Evolutionary conservation across 768 basidiomycete genomes (phyloP), one percentile per base, ranked within the genome.

Genomic region (Leucocoprinus birnbaumii): DNA sequence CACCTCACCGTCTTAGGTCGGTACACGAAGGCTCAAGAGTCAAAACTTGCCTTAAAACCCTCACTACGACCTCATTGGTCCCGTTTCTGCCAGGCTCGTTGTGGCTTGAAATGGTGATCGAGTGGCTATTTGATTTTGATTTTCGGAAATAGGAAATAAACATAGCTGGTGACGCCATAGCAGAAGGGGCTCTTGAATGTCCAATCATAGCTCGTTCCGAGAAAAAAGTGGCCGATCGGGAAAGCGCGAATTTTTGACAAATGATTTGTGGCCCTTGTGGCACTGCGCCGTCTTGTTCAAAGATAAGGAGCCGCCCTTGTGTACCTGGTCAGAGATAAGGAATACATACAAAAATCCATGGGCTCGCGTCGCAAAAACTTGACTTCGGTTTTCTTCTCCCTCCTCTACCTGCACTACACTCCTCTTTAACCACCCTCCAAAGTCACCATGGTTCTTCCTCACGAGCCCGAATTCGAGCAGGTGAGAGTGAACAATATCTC

Each of bases 381-480:
- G 14, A 35, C 5, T 22, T 47, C 55, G 45, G 22, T 31, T 41
- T 25, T 56, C 58, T 51, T 57, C 51, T 56, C 31, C 48, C 31
- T 24, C 45, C 34, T 42, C 25, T 31, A 57, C 44, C 34, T 14
- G 22, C 11, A 35, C 48, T 26, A 3, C 37, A 53, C 40, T 26
- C 37, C 56, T 57, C 24, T 41, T 35, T 44, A 34, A 22, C 45
- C 35, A 37, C 51, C 21, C 40, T 47, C 40, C 50, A 22, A 42
- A 25, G 31, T 24, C 46, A 63, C 56, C 57, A 75, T 77, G 74
- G 72, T 75, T 62, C 68, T 71, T 51, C 78, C 82, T 53, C 61
- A 69, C 53, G 84, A 87, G 72, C 84, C 86, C 66, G 86, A 87
- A 72, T 87, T 84, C 72, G 79, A 86, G 65, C 84, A 84, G 74